phyloP scores from a whole-genome alignment of 352 stramenopile species.

The Phytophthora constricta region DNA sequence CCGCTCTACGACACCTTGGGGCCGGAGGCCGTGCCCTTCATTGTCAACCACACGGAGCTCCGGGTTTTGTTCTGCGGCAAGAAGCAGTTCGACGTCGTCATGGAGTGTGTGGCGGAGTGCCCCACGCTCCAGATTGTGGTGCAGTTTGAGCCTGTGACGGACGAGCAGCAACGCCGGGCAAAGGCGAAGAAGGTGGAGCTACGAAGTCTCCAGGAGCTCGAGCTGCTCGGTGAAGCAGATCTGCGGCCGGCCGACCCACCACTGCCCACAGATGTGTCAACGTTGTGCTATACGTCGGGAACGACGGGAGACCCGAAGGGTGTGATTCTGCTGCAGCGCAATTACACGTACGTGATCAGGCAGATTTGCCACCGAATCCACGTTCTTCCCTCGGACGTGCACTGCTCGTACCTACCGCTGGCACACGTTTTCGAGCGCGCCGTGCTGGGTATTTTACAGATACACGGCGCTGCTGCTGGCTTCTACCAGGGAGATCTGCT shows the following conservation, averaged over 20 bases:
- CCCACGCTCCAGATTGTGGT: slow-evolving; percentile 45
- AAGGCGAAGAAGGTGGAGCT: slow-evolving; percentile 33
- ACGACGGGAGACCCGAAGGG: slow-evolving; percentile 95
- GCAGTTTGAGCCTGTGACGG: slow-evolving; percentile 45
- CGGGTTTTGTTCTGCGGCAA: slow-evolving; percentile 50
- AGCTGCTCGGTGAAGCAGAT: slow-evolving; percentile 31
- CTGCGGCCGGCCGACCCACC: slow-evolving; percentile 41
- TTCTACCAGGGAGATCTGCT: slow-evolving; percentile 86
- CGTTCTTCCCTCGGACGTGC: slow-evolving; percentile 67
- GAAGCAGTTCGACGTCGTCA: slow-evolving; percentile 49
- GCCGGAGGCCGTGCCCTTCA: slow-evolving; percentile 52
- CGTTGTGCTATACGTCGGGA: slow-evolving; percentile 93
- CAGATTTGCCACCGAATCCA: slow-evolving; percentile 28
- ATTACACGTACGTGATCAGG: slow-evolving; percentile 37
- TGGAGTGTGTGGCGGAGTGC: slow-evolving; percentile 39
- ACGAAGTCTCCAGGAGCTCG: slow-evolving; percentile 37
- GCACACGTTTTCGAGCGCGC: slow-evolving; percentile 96
- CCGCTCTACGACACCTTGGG: slow-evolving; percentile 71
- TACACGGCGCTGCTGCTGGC: slow-evolving; percentile 72
- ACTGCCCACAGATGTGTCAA: slow-evolving; percentile 79
- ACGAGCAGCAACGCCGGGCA: slow-evolving; percentile 33
- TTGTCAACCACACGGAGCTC: slow-evolving; percentile 65
- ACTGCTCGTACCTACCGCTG: slow-evolving; percentile 96
- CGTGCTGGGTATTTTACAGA: slow-evolving; percentile 87
- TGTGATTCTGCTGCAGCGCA: slow-evolving; percentile 91